A percentile compares a stretch with the other conserved stretches of the same genome.
Evolutionary conservation across 306 rosid genomes (phyloP).

Genomic region (Oxytropis ochrocephala): DNA sequence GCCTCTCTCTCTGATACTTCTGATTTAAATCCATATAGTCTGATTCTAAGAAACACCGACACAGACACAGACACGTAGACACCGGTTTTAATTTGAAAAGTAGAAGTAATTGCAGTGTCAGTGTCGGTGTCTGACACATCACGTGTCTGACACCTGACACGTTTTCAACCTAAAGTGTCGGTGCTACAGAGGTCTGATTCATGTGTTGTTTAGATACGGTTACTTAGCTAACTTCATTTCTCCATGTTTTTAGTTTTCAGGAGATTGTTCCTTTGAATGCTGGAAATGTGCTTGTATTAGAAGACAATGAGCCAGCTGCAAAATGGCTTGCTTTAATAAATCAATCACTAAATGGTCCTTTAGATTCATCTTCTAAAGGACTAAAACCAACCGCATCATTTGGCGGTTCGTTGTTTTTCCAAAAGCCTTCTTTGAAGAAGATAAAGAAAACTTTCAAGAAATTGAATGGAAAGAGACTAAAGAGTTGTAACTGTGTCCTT

Average conservation of each 20-base stretch:
- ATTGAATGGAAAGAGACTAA: slow-evolving; percentile 52
- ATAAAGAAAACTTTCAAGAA: slow-evolving; percentile 68
- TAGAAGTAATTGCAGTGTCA: too few species aligned
- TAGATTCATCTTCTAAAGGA: slow-evolving; percentile 32
- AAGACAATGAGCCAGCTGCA: slow-evolving; percentile 89
- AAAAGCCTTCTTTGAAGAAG: slow-evolving; percentile 75
- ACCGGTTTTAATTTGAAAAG: too few species aligned
- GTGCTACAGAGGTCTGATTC: too few species aligned
- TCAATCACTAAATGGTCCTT: slow-evolving; percentile 63
- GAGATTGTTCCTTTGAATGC: slow-evolving; percentile 98
- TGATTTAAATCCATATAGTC: neutral
- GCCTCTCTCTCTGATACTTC: neutral
- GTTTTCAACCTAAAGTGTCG: too few species aligned
- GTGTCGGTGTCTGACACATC: too few species aligned
- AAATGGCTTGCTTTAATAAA: slow-evolving; percentile 81
- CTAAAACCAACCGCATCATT: slow-evolving; percentile 27
- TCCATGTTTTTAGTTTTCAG: slow-evolving; percentile 60
- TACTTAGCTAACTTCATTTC: too few species aligned
- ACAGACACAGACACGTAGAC: too few species aligned
- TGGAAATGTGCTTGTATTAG: slow-evolving; percentile 88
- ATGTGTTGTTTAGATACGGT: too few species aligned
- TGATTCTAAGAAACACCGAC: too few species aligned
- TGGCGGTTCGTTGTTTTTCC: slow-evolving; percentile 58
- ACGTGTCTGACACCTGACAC: too few species aligned
- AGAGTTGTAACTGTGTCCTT: slow-evolving; percentile 65